phyloP scores from a whole-genome alignment of 805 yeast genomes.

The Candida dajiaensis region DNA sequence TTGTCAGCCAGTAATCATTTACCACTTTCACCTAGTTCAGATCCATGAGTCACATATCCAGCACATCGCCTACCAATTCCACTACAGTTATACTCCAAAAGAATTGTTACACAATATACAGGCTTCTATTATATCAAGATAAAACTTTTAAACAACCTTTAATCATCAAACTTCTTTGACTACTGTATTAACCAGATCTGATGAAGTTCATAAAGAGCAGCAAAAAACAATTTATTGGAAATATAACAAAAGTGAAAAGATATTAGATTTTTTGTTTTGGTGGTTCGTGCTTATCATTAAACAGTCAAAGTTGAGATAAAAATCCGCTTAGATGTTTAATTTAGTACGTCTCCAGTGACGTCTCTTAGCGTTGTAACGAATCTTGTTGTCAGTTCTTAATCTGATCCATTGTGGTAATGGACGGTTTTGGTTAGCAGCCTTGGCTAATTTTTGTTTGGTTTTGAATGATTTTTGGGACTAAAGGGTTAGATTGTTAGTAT shows the following conservation, averaged over 20 bases:
- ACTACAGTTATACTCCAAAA: constrained; percentile 1
- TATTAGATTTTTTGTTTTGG: constrained; percentile 6
- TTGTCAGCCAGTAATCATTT: no score
- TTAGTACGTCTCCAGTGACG: constrained; percentile 99
- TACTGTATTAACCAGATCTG: background rate
- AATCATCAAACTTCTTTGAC: background rate
- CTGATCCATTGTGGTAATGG: constrained; percentile 99
- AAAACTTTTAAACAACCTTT: constrained; percentile 4
- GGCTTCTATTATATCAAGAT: constrained; percentile 13
- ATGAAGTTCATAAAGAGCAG: background rate
- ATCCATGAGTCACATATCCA: no score
- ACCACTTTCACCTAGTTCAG: no score
- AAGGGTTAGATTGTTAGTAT: constrained; percentile 17
- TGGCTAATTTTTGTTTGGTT: constrained; percentile 97
- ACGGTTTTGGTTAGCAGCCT: constrained; percentile 98
- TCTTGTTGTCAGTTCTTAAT: constrained; percentile 94
- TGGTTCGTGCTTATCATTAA: constrained; percentile 4
- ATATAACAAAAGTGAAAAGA: constrained; percentile 1
- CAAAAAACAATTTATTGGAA: background rate
- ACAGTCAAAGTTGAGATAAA: constrained; percentile 1
- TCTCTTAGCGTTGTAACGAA: constrained; percentile 99
- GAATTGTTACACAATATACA: constrained; percentile 20
- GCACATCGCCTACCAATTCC: no score
- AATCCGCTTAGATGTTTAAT: constrained; percentile 75
- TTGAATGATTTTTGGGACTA: constrained; percentile 93